Percentiles rank a stretch among this genome's conserved stretches.
phyloP scores from a whole-genome alignment of 169 alveolate species.

The Babesia ovis region DNA sequence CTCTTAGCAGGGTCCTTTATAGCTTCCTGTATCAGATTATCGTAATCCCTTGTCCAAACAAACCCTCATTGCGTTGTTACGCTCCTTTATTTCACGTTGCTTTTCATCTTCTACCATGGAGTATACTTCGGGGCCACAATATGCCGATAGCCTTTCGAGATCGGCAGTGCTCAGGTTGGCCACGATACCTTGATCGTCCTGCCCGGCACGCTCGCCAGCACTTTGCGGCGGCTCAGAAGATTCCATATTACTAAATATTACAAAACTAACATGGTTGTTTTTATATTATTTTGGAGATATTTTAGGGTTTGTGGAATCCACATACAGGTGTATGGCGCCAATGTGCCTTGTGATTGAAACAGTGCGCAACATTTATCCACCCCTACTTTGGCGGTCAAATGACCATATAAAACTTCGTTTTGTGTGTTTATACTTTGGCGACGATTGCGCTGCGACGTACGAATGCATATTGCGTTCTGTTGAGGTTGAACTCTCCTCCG shows the following conservation, averaged over 20 bases:
- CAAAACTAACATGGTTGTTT: not conserved
- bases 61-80: slow-evolving; percentile 62
- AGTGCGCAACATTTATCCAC: not conserved
- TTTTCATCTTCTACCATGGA: slow-evolving; percentile 57
- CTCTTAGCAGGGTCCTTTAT: slow-evolving; percentile 40
- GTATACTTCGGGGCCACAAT: slow-evolving; percentile 60
- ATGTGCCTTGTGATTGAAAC: not conserved
- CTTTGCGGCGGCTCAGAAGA: not conserved
- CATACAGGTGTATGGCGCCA: not conserved
- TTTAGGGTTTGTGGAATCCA: not conserved
- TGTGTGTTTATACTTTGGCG: slow-evolving; percentile 42
- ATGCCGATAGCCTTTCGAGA: slow-evolving; percentile 33
- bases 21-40: slow-evolving; percentile 19
- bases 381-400: not conserved
- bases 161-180: slow-evolving; percentile 41
- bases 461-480: slow-evolving; percentile 43
- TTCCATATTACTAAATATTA: not conserved
- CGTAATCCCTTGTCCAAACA: not conserved
- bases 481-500: slow-evolving; percentile 50
- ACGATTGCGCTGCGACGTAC: slow-evolving; percentile 56
- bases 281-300: not conserved
- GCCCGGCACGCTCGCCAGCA: not conserved
- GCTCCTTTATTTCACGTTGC: slow-evolving; percentile 45
- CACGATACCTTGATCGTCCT: slow-evolving; percentile 8
- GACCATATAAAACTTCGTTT: not conserved